These are phyloP conservation scores for Aspergillus saccharolyticus DNA, from an alignment of 495 filamentous ascomycete species.

Conservation along the genomic window DNA sequence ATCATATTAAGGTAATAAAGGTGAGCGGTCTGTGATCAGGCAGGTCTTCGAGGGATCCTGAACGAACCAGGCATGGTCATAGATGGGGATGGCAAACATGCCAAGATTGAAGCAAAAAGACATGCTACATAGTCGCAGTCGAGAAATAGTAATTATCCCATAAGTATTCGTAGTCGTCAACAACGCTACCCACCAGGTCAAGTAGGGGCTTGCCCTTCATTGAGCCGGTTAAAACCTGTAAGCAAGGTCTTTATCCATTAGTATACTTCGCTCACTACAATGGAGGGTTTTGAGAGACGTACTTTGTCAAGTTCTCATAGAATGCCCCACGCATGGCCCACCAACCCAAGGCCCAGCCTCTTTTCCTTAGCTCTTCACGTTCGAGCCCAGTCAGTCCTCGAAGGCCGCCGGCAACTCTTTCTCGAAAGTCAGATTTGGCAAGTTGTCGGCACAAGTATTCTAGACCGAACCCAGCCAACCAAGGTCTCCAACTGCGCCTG, in stretches of 20 bases:
- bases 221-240: slow-evolving; percentile 56
- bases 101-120: neutral
- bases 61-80: neutral
- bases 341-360: slow-evolving; percentile 88
- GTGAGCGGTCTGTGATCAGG: neutral
- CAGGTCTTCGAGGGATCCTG: neutral
- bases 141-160: slow-evolving; percentile 98
- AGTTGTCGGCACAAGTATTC: slow-evolving; percentile 85
- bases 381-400: slow-evolving; percentile 75
- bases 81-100: neutral
- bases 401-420: slow-evolving; percentile 59
- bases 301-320: slow-evolving; percentile 90
- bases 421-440: slow-evolving; percentile 66
- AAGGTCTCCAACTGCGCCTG: slow-evolving; percentile 74
- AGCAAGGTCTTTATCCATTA: slow-evolving; percentile 49
- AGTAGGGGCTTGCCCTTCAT: slow-evolving; percentile 73
- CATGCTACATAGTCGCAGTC: slow-evolving; percentile 62
- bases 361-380: slow-evolving; percentile 75
- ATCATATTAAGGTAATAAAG: too few species aligned
- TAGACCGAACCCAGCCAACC: slow-evolving; percentile 80
- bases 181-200: slow-evolving; percentile 69
- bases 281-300: slow-evolving; percentile 7
- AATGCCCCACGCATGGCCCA: slow-evolving; percentile 94
- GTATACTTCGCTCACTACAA: slow-evolving; percentile 10
- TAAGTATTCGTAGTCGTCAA: slow-evolving; percentile 94